phyloP scores from a whole-genome alignment of 2,329 filamentous ascomycete species.

The Ascochyta fabae region DNA sequence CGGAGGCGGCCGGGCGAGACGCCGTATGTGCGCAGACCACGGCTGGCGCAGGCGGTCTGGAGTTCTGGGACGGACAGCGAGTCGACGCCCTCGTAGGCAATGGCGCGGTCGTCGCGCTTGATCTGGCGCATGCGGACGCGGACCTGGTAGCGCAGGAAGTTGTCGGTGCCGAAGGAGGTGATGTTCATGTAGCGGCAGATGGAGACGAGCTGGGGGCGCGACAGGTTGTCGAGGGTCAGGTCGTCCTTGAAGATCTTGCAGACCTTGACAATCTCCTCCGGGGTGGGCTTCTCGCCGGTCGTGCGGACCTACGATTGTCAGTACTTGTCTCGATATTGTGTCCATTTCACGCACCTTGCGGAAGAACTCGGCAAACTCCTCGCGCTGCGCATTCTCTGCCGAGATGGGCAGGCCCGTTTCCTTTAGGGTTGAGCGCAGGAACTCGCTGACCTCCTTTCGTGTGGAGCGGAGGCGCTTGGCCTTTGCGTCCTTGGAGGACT shows the following conservation, averaged over 20 bases:
- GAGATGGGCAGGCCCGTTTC: slow-evolving; percentile 94
- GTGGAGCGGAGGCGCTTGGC: slow-evolving; percentile 80
- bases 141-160: slow-evolving; percentile 96
- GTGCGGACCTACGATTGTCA: slow-evolving; percentile 60
- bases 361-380: slow-evolving; percentile 97
- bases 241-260: slow-evolving; percentile 99
- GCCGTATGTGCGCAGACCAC: slow-evolving; percentile 90
- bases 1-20: slow-evolving; percentile 87
- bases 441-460: slow-evolving; percentile 90
- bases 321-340: neutral
- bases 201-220: slow-evolving; percentile 90
- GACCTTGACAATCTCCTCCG: slow-evolving; percentile 94
- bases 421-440: slow-evolving; percentile 84
- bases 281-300: slow-evolving; percentile 87
- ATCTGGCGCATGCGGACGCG: slow-evolving; percentile 98
- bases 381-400: slow-evolving; percentile 81
- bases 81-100: slow-evolving; percentile 91
- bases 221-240: slow-evolving; percentile 94
- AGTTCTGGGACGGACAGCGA: slow-evolving; percentile 92
- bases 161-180: slow-evolving; percentile 95
- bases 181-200: slow-evolving; percentile 99
- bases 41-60: slow-evolving; percentile 88
- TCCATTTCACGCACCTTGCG: slow-evolving; percentile 69
- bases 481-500: slow-evolving; percentile 89
- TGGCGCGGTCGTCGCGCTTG: slow-evolving; percentile 95